Percentiles rank a stretch among this genome's conserved stretches.
phyloP scores from a whole-genome alignment of 2,329 filamentous ascomycete genomes.

The Knufia petricola region DNA sequence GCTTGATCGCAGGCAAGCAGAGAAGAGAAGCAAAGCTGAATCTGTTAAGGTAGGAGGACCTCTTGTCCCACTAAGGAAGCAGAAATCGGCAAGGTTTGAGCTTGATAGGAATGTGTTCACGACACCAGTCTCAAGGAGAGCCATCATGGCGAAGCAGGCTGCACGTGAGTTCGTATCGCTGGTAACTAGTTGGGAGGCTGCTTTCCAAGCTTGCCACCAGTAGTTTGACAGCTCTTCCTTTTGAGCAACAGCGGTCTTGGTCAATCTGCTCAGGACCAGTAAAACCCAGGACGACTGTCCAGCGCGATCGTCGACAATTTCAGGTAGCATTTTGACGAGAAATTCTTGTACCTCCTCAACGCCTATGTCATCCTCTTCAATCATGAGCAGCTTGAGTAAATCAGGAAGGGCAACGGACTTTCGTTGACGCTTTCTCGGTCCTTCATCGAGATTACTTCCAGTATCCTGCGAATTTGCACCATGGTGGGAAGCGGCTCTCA shows the following conservation, averaged over 20 bases:
- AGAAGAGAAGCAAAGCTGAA: conserved; percentile 7
- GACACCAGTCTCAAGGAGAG: conserved; percentile 11
- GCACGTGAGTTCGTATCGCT: conserved; percentile 12
- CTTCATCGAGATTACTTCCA: conserved; percentile 13
- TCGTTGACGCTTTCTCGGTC: conserved; percentile 26
- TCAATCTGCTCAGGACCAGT: conserved; percentile 49
- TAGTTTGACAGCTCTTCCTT: background rate
- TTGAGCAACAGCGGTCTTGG: background rate
- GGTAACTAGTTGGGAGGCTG: conserved; percentile 14
- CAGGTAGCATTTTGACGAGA: conserved; percentile 48
- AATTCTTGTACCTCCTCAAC: conserved; percentile 46
- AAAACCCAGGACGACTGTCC: conserved; percentile 69
- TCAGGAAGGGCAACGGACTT: background rate
- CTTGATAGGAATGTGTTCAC: conserved; percentile 1
- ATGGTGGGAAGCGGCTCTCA: background rate
- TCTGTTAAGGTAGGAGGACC: conserved; percentile 8
- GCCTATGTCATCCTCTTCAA: conserved; percentile 39
- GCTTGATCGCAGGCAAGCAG: background rate
- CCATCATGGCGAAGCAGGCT: conserved; percentile 15
- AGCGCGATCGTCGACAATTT: conserved; percentile 60
- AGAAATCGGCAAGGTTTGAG: background rate
- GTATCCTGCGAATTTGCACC: background rate
- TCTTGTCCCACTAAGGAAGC: conserved; percentile 5
- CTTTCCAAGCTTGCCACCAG: conserved; percentile 17
- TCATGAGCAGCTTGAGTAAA: conserved; percentile 32